Base-by-base conservation (phyloP, 2,329 filamentous ascomycete species). In the Diatrype stigma region DNA sequence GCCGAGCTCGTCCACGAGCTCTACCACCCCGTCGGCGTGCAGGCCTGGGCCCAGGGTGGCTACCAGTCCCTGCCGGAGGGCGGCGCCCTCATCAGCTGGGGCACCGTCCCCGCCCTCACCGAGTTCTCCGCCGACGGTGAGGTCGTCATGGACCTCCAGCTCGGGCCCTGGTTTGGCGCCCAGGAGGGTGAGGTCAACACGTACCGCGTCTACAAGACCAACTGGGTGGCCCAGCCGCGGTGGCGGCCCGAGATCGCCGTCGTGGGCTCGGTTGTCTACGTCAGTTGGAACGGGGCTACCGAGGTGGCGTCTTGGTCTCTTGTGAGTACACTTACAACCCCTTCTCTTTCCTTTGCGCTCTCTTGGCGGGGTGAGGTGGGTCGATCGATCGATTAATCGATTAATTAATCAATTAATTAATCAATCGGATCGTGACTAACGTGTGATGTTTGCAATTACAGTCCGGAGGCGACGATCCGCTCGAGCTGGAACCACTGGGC, bases 61-160 rank as follows among this genome's bases (percentile, higher is more conserved):
- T 74, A 78, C 30, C 81, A 85, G 55, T 58, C 80, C 6, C 70
- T 85, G 0, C 72, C 76, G 0, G 75, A 75, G 48, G 76, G 76
- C 32, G 77, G 81, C 51, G 73, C 74, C 6, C 66, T 84, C 40
- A 74, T 84, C 32, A 78, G 79, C 54, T 85, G 80, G 80, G 80
- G 81, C 4, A 73, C 71, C 0, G 70, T 73, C 17, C 75, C 75
- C 0, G 73, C 73, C 2, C 58, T 76, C 21, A 79, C 74, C 6
- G 76, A 77, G 56, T 73, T 77, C 57, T 68, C 69, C 0, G 57
- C 67, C 1, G 71, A 76, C n/a, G 80, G 80, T 8, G 64, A 71
- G 8, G 62, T 75, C 3, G 67, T 84, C 17, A 81, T 81, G 68
- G 77, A 83, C 52, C 71, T 67, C 6, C 59, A 60, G 38, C 42